A percentile compares a stretch with the other conserved stretches of the same genome.
Conservation (phyloP, 2,329 filamentous ascomycete species). For the Colletotrichum cereale region DNA sequence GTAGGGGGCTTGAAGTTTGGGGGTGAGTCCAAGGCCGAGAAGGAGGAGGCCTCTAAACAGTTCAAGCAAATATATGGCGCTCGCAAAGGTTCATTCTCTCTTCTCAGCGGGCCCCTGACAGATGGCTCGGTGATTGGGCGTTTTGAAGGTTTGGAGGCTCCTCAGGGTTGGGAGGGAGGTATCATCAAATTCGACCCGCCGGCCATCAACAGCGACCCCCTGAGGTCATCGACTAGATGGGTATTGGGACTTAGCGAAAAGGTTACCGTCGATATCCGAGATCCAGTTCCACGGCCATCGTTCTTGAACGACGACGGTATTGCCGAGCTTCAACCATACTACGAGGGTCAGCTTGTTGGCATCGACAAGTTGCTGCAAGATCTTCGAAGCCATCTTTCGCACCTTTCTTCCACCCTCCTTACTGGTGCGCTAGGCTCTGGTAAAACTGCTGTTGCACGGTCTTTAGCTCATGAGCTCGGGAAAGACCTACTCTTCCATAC, state of each 20-base stretch:
- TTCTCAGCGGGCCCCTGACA: slow-evolving; percentile 87
- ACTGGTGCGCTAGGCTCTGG: slow-evolving; percentile 92
- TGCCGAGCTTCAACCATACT: slow-evolving; percentile 68
- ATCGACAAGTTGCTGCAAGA: slow-evolving; percentile 83
- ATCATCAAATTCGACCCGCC: slow-evolving; percentile 82
- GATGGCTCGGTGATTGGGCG: slow-evolving; percentile 84
- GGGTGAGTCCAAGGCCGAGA: slow-evolving; percentile 85
- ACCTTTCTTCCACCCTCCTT: slow-evolving; percentile 89
- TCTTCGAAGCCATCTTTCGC: slow-evolving; percentile 80
- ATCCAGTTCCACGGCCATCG: slow-evolving; percentile 75
- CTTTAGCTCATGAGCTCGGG: slow-evolving; percentile 80
- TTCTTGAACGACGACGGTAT: slow-evolving; percentile 61
- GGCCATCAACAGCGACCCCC: slow-evolving; percentile 45
- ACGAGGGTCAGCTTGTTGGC: slow-evolving; percentile 78
- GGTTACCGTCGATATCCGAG: slow-evolving; percentile 80
- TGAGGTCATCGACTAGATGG: slow-evolving; percentile 64
- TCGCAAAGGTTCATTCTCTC: slow-evolving; percentile 37
- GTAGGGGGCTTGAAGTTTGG: slow-evolving; percentile 84
- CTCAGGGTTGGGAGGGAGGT: slow-evolving; percentile 83
- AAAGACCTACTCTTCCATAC: slow-evolving; percentile 82
- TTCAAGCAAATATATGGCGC: slow-evolving; percentile 78
- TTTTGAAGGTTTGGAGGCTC: slow-evolving; percentile 65
- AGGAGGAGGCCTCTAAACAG: slow-evolving; percentile 79
- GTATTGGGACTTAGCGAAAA: slow-evolving; percentile 82
- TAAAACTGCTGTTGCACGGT: slow-evolving; percentile 84